Conservation (phyloP, 202 grass and related monocot species). For the Panicum hallii region DNA sequence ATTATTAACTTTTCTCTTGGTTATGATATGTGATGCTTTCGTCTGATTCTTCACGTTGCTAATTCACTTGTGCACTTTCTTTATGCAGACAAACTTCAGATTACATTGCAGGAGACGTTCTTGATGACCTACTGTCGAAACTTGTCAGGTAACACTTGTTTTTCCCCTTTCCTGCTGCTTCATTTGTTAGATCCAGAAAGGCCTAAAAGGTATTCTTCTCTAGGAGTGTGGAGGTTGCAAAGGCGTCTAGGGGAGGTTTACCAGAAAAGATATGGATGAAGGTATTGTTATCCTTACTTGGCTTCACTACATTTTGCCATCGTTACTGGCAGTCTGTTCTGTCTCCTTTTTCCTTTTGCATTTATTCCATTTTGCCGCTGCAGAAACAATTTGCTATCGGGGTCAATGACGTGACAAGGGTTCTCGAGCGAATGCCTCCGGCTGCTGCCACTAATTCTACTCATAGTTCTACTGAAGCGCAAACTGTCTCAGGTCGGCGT, state of each 20-base stretch:
- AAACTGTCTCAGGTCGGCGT: conserved; percentile 2
- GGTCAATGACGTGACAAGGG: conserved; percentile 87
- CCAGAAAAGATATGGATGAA: conserved; percentile 93
- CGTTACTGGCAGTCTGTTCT: conserved; percentile 10
- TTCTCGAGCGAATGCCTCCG: conserved; percentile 80
- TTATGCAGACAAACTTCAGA: conserved; percentile 1
- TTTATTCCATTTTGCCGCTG: not conserved
- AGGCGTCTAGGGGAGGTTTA: conserved; percentile 63
- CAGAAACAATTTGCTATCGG: conserved; percentile 90
- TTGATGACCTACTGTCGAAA: conserved; percentile 40
- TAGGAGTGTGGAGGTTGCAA: conserved; percentile 73
- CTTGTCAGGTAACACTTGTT: conserved; percentile 22
- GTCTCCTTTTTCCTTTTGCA: not conserved
- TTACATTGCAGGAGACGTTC: conserved; percentile 38
- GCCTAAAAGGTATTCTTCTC: not conserved
- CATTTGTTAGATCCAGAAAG: not conserved
- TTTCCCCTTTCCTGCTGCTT: not conserved
- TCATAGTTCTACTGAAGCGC: conserved; percentile 39
- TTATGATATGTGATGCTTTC: not conserved
- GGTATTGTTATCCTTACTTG: conserved; percentile 46
- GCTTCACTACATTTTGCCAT: not conserved
- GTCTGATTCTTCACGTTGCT: not conserved
- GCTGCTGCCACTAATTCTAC: conserved; percentile 24
- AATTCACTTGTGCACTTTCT: not conserved
- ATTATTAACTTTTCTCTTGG: not conserved